Percentiles rank a stretch among this genome's conserved stretches.
phyloP scores from a whole-genome alignment of 345 rosid species.

The Eucalyptus virginea region DNA sequence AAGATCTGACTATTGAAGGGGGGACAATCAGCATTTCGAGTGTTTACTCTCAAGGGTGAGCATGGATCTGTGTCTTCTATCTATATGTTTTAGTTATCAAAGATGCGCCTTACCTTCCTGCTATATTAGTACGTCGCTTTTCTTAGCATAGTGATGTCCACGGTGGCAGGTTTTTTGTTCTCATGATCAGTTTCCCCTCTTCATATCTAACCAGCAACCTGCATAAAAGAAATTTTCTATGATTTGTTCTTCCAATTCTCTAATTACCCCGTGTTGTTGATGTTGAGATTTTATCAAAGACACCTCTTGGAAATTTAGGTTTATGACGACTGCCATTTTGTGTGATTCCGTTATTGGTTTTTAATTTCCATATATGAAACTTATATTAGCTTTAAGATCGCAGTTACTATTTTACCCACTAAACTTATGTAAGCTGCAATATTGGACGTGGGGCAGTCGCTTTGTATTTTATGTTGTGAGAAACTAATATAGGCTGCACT shows the following conservation, averaged over 20 bases:
- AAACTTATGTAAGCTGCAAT: not conserved
- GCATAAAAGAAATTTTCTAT: not conserved
- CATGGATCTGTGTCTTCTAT: not conserved
- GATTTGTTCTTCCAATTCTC: not conserved
- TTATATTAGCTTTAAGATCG: not conserved
- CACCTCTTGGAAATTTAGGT: not conserved
- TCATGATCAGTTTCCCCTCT: not conserved
- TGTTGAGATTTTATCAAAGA: not conserved
- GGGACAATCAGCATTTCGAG: slow-evolving; percentile 94
- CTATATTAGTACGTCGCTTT: not conserved
- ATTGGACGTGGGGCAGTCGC: not conserved
- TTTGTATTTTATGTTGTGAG: not conserved
- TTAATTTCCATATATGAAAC: not conserved
- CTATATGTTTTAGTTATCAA: not conserved
- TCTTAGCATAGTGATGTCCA: not conserved
- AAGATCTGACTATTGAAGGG: slow-evolving; percentile 72
- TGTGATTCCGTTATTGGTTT: not conserved
- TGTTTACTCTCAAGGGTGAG: slow-evolving; percentile 62
- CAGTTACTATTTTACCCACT: not conserved
- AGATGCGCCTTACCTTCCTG: not conserved
- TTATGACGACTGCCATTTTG: not conserved
- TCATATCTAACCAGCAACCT: not conserved
- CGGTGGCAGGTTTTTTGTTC: not conserved
- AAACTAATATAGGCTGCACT: not conserved
- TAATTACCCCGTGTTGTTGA: not conserved